Evolutionary conservation across 2,329 filamentous ascomycete genomes (phyloP), one percentile per base, ranked within the genome.

Genomic region (Verticillium zaregamsianum): DNA sequence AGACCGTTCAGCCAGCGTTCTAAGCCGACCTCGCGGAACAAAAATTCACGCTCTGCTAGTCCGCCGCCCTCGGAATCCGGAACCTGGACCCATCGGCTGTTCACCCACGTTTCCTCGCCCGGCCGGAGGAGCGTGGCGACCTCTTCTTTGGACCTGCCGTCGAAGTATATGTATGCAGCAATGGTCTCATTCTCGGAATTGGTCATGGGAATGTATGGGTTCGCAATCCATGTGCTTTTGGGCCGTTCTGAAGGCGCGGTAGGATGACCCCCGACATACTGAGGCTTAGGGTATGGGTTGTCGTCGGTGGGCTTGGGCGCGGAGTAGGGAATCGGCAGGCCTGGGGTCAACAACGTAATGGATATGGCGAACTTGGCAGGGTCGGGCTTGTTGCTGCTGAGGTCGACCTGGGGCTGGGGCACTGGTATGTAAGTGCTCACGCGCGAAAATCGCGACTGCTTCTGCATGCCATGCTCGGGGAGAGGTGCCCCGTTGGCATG

Each of bases 21-120:
- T 59, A 99, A 80, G 2, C 95, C 95, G 57, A 99, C 95, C 75
- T 99, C 95, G 61, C 94, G 91, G 78, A 99, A 99, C 66, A 99
- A 80, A 69, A 99, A 99, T 73, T 99, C 95, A 66, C 95, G 88
- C 80, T 99, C 95, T 33, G 95, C 95, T 55, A 99, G 85, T 52
- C 95, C 95, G 58, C 95, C 95, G 35, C 94, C 94, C 76, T 98
- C 94, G 28, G 90, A 87, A 32, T 93, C 89, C 3, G 94, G 92
- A 7, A 99, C 88, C 72, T 96, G 94, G 58, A 99, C 95, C 95
- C 95, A 99, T 69, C 95, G 85, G 61, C 93, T 97, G 72, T 98
- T 99, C 28, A 99, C 96, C 95, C 95, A 99, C 2, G 95, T 99
- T 78, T 99, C 95, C 73, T 98, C 95, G 28, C 95, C 94, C 14